phyloP scores from a whole-genome alignment of 805 yeast genomes.

The Candida parachauliodes region DNA sequence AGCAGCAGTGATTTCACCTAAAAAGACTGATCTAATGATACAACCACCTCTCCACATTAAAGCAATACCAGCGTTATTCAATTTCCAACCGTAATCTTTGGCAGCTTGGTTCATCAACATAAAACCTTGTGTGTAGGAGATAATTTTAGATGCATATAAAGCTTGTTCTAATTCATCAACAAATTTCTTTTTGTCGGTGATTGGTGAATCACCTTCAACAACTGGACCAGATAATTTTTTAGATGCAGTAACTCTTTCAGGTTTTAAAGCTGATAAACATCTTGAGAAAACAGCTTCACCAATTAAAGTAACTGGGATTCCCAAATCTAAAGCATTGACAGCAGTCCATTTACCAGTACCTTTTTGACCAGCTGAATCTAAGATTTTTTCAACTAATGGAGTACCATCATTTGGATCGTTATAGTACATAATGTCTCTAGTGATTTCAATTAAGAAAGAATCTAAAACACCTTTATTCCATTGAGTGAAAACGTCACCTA shows the following conservation, averaged over 20 bases:
- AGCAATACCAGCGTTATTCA: conserved; percentile 97
- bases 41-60: conserved; percentile 99
- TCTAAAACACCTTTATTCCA: conserved; percentile 98
- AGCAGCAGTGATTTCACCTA: conserved; percentile 95
- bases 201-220: conserved; percentile 51
- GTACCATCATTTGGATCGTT: conserved; percentile 83
- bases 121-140: conserved; percentile 99
- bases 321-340: conserved; percentile 93
- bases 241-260: conserved; percentile 87
- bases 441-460: conserved; percentile 94
- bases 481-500: conserved; percentile 82
- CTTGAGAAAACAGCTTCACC: conserved; percentile 99
- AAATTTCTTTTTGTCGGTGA: conserved; percentile 76
- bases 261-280: conserved; percentile 89
- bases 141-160: conserved; percentile 95
- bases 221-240: conserved; percentile 75
- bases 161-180: conserved; percentile 97
- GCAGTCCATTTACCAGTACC: conserved; percentile 99
- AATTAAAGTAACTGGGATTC: conserved; percentile 96
- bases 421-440: conserved; percentile 88
- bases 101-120: conserved; percentile 99
- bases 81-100: conserved; percentile 92
- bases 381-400: conserved; percentile 93
- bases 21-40: conserved; percentile 97
- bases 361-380: conserved; percentile 97